Conservation (phyloP, 163 green algal species). For the Scenedesmus sp. region DNA sequence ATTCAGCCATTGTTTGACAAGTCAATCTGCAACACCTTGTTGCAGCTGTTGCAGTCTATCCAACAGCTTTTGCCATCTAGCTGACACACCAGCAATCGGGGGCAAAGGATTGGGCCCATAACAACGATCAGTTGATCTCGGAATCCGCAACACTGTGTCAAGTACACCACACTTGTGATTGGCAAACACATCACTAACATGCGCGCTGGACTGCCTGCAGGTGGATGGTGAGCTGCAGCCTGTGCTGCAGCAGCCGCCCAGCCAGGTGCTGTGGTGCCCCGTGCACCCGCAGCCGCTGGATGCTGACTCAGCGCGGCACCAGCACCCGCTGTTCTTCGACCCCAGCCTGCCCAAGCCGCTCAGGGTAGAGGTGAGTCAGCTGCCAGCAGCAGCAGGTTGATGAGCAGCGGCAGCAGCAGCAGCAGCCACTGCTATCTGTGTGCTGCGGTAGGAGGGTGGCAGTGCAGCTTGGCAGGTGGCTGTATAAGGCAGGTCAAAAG, state of each 20-base stretch:
- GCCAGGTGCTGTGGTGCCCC: conserved; percentile 35
- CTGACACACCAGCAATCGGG: too few species aligned
- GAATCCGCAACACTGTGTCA: too few species aligned
- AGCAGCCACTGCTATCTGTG: background rate
- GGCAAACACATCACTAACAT: too few species aligned
- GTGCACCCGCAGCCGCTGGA: conserved; percentile 32
- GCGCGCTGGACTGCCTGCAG: background rate
- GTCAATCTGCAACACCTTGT: too few species aligned
- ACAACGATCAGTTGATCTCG: too few species aligned
- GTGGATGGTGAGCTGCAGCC: conserved; percentile 19
- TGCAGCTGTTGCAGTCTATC: too few species aligned
- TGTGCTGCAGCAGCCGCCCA: conserved; percentile 13
- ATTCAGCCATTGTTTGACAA: too few species aligned
- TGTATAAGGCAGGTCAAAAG: too few species aligned
- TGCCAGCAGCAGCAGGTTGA: background rate
- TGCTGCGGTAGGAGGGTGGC: background rate
- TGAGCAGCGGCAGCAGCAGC: too few species aligned
- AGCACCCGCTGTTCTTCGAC: conserved; percentile 46
- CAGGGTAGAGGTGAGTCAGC: conserved; percentile 33
- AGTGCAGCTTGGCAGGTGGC: background rate
- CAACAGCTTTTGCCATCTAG: too few species aligned
- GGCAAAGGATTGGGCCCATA: too few species aligned
- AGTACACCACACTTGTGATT: too few species aligned
- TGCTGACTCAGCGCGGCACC: background rate
- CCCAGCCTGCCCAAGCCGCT: conserved; percentile 31